Evolutionary conservation across 108 stramenopile genomes (phyloP).

Genomic region (Cyclostephanos tholiformis): DNA sequence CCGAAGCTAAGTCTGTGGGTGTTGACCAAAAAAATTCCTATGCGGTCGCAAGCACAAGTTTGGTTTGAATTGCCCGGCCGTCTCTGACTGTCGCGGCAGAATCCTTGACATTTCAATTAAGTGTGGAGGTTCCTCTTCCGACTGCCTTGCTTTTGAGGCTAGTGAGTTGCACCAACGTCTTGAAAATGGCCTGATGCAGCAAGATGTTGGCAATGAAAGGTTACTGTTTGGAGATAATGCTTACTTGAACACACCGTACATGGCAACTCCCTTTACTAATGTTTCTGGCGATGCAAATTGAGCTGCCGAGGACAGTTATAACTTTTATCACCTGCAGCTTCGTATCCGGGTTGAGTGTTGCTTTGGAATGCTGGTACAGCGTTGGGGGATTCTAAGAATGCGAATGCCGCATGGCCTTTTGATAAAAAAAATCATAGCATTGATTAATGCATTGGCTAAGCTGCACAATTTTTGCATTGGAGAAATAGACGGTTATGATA

Average conservation of each 20-base stretch:
- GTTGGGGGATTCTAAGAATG: conserved; percentile 19
- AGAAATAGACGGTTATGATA: background rate
- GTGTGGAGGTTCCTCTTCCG: conserved; percentile 28
- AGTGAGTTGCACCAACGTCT: background rate
- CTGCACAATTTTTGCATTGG: conserved; percentile 19
- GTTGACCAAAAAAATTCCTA: conserved; percentile 37
- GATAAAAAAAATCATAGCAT: conserved; percentile 7
- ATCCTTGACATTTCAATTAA: conserved; percentile 32
- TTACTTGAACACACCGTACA: conserved; percentile 11
- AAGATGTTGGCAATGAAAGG: background rate
- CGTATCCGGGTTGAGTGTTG: conserved; percentile 13
- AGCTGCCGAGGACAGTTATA: conserved; percentile 14
- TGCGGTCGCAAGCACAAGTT: conserved; percentile 46
- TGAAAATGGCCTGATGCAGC: background rate
- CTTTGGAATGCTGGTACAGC: conserved; percentile 15
- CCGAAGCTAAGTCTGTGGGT: conserved; percentile 10
- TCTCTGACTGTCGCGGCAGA: conserved; percentile 18
- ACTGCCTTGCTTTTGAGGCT: conserved; percentile 31
- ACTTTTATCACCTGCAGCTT: background rate
- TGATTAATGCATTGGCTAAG: conserved; percentile 18
- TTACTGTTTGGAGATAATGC: conserved; percentile 24
- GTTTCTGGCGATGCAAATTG: conserved; percentile 2
- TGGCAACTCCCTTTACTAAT: conserved; percentile 16
- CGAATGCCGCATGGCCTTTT: conserved; percentile 3
- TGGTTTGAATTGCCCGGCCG: conserved; percentile 38